phyloP scores from a whole-genome alignment of 345 rosid genomes.

The Sisymbrium altissimum region DNA sequence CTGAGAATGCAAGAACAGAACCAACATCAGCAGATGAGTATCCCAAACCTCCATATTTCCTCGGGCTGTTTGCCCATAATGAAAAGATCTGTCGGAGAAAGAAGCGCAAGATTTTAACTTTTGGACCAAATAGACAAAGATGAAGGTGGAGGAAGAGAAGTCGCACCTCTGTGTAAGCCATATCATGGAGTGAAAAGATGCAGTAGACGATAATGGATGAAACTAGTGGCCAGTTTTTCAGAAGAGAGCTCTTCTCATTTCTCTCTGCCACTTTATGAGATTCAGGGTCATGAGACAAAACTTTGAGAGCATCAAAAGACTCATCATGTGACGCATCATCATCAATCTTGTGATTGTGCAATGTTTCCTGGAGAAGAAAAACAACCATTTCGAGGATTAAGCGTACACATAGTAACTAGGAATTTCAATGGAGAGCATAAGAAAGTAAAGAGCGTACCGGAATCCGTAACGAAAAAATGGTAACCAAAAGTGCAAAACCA shows the following conservation, averaged over 20 bases:
- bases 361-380: conserved; percentile 53
- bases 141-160: conserved; percentile 5
- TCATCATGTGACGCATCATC: conserved; percentile 24
- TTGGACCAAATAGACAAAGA: background rate
- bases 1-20: conserved; percentile 69
- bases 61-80: conserved; percentile 86
- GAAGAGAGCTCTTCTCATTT: conserved; percentile 38
- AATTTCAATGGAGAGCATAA: background rate
- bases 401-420: background rate
- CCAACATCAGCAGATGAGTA: conserved; percentile 67
- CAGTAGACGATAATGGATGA: conserved; percentile 87
- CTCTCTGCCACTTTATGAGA: conserved; percentile 22
- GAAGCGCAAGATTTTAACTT: background rate
- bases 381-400: conserved; percentile 12
- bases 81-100: conserved; percentile 57
- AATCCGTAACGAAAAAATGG: conserved; percentile 56
- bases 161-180: conserved; percentile 89
- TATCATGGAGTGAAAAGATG: conserved; percentile 82
- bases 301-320: conserved; percentile 45
- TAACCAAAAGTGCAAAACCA: conserved; percentile 54
- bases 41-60: conserved; percentile 65
- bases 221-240: conserved; percentile 83
- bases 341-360: conserved; percentile 52
- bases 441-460: conserved; percentile 47
- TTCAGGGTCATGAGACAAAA: conserved; percentile 32